Conservation (phyloP, 345 rosid species). For the Melaleuca quinquenervia region DNA sequence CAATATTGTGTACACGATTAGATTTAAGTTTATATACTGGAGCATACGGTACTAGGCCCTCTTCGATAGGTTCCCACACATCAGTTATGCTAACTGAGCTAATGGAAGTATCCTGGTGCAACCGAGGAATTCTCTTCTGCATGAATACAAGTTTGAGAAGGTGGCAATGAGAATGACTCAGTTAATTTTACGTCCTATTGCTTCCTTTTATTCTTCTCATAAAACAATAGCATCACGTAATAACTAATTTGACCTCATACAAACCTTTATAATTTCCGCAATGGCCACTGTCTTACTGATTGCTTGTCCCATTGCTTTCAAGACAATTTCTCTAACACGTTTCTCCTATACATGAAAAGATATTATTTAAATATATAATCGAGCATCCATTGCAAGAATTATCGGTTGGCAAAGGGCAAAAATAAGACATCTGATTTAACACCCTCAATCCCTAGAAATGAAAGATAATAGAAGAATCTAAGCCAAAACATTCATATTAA, state of each 20-base stretch:
- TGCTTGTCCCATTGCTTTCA: constrained; percentile 11
- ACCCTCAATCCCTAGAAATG: neutral
- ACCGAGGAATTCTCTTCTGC: constrained; percentile 65
- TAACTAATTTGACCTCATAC: neutral
- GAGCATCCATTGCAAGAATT: neutral
- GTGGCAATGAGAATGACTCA: neutral
- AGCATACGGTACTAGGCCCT: constrained; percentile 86
- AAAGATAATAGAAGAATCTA: neutral
- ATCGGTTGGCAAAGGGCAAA: neutral
- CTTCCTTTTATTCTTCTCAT: neutral
- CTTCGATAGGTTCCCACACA: constrained; percentile 97
- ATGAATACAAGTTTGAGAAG: neutral
- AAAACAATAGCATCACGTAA: neutral
- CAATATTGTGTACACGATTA: neutral
- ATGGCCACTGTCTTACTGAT: constrained; percentile 3
- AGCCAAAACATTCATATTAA: neutral
- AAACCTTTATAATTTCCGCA: neutral
- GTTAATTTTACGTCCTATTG: neutral
- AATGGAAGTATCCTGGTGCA: constrained; percentile 85
- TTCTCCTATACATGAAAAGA: neutral
- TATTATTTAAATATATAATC: neutral
- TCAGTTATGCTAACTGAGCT: constrained; percentile 88
- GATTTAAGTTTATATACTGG: neutral
- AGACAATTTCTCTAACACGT: neutral
- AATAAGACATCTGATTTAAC: neutral